A percentile compares a stretch with the other conserved stretches of the same genome.
Evolutionary conservation across 169 alveolate species (phyloP).

Genomic region (Plasmodium fragile): DNA sequence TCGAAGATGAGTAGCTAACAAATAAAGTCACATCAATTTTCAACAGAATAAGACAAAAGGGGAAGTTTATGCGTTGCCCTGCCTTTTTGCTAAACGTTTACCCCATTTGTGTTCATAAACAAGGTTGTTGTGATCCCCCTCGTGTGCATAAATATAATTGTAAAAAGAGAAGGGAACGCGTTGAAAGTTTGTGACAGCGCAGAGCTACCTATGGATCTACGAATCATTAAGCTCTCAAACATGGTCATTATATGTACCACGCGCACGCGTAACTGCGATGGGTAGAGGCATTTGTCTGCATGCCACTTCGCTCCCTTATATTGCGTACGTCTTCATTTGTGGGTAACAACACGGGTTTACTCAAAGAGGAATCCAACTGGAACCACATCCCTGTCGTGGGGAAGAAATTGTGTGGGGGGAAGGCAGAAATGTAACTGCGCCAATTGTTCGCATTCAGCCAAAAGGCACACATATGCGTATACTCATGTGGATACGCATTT

Average conservation of each 20-base stretch:
- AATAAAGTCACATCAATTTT: not conserved
- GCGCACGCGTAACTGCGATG: not conserved
- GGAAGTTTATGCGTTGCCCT: not conserved
- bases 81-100: not conserved
- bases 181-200: not conserved
- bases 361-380: constrained; percentile 52
- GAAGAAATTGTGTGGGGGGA: not conserved
- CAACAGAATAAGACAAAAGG: not conserved
- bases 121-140: not conserved
- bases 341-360: constrained; percentile 52
- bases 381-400: constrained; percentile 50
- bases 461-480: not conserved
- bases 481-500: constrained; percentile 3
- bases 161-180: not conserved
- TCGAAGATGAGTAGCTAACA: not conserved
- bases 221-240: not conserved
- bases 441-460: not conserved
- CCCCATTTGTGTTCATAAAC: not conserved
- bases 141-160: not conserved
- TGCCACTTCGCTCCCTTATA: constrained; percentile 1
- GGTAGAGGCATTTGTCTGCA: not conserved
- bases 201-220: not conserved
- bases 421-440: not conserved
- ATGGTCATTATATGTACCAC: not conserved
- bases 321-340: constrained; percentile 34